Conservation (phyloP, 2,329 filamentous ascomycete genomes). For the Colletotrichum filicis region DNA sequence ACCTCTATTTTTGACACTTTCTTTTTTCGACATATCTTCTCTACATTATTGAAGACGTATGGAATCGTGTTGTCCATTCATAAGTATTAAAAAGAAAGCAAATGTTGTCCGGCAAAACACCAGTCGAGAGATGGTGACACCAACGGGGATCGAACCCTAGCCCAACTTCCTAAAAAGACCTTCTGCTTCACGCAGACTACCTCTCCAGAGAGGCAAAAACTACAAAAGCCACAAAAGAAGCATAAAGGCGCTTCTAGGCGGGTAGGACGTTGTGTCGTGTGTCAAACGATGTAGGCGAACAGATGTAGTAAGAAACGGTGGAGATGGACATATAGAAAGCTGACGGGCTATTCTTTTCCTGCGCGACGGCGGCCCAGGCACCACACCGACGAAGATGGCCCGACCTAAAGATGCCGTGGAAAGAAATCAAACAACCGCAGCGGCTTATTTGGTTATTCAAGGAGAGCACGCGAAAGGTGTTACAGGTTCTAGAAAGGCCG, state of each 20-base stretch:
- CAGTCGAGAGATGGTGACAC: too few relatives aligned
- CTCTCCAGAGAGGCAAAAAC: not conserved
- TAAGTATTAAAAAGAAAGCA: too few relatives aligned
- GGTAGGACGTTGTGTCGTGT: slow-evolving; percentile 9
- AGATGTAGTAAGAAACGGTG: not conserved
- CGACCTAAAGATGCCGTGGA: not conserved
- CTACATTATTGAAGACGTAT: too few relatives aligned
- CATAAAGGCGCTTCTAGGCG: not conserved
- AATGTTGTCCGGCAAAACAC: too few relatives aligned
- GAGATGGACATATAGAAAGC: not conserved
- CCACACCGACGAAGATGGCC: not conserved
- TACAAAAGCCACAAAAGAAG: too few relatives aligned
- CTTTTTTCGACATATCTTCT: too few relatives aligned
- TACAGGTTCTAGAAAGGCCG: slow-evolving; percentile 5
- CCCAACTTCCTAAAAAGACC: too few relatives aligned
- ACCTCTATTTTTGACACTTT: too few relatives aligned
- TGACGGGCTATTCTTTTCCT: not conserved
- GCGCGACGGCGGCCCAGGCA: not conserved
- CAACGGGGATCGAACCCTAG: too few relatives aligned
- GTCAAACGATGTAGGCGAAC: not conserved
- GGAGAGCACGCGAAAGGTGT: not conserved
- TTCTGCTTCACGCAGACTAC: not conserved
- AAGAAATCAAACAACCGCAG: not conserved
- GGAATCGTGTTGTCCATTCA: too few relatives aligned
- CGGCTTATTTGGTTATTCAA: not conserved